phyloP scores from a whole-genome alignment of 305 asterid species.

The Ruellia speciosa region DNA sequence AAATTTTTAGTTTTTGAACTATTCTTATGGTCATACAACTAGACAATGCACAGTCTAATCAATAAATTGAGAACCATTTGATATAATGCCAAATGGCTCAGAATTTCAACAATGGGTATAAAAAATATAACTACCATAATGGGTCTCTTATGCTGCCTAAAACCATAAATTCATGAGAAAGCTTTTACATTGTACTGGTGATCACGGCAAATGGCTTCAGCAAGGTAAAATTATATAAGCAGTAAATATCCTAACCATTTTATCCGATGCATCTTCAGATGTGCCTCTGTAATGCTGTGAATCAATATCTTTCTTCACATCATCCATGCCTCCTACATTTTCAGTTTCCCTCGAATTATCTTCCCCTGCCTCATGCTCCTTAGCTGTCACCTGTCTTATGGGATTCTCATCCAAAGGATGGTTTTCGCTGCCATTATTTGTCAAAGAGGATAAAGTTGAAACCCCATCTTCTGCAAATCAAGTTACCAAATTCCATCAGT shows the following conservation, averaged over 20 bases:
- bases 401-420: constrained; percentile 36
- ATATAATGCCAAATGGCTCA: background rate
- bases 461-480: constrained; percentile 37
- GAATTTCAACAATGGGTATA: background rate
- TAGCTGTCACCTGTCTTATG: constrained; percentile 44
- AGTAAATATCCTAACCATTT: constrained; percentile 31
- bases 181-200: too few species aligned
- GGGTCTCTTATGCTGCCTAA: background rate
- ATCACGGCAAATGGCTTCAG: too few species aligned
- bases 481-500: constrained; percentile 21
- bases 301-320: constrained; percentile 22
- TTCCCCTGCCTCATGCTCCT: constrained; percentile 21
- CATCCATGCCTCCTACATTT: constrained; percentile 19
- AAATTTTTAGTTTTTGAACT: too few species aligned
- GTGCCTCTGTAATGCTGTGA: constrained; percentile 24
- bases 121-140: constrained; percentile 8
- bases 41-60: constrained; percentile 5
- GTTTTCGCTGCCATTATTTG: constrained; percentile 14
- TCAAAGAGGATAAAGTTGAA: constrained; percentile 23
- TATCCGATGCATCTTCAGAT: constrained; percentile 23
- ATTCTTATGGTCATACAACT: background rate
- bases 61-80: constrained; percentile 8
- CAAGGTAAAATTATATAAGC: background rate
- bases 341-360: constrained; percentile 23
- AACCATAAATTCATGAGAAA: background rate